A percentile compares a stretch with the other conserved stretches of the same genome.
Evolutionary conservation across 2,329 filamentous ascomycete genomes (phyloP).

Genomic region (Ophiostoma australiae): DNA sequence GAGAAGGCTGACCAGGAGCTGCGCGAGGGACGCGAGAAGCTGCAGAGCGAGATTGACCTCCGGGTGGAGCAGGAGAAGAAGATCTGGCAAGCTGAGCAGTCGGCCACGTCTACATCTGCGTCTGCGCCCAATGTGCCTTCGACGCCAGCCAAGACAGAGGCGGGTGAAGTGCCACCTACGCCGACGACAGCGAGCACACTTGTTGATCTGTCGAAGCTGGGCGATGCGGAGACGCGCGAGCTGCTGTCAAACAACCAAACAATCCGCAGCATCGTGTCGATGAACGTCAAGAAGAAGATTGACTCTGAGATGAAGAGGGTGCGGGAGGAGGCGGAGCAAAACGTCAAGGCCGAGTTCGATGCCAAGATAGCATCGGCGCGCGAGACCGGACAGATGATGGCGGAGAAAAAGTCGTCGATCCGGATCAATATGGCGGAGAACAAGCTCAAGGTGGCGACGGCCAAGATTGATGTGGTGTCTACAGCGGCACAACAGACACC

Average conservation of each 20-base stretch:
- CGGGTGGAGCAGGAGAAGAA: slow-evolving; percentile 59
- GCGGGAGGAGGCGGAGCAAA: slow-evolving; percentile 49
- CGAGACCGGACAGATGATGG: slow-evolving; percentile 64
- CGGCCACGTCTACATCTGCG: slow-evolving; percentile 17
- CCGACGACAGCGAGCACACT: slow-evolving; percentile 27
- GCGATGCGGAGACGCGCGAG: slow-evolving; percentile 53
- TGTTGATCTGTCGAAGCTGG: slow-evolving; percentile 45
- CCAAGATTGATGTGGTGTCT: slow-evolving; percentile 73
- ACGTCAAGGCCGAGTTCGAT: slow-evolving; percentile 46
- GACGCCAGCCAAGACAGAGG: slow-evolving; percentile 21
- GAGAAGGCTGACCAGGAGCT: slow-evolving; percentile 48
- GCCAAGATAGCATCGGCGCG: slow-evolving; percentile 50
- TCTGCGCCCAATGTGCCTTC: background rate
- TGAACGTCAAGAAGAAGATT: slow-evolving; percentile 66
- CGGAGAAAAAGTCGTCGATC: slow-evolving; percentile 67
- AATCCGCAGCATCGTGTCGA: slow-evolving; percentile 53
- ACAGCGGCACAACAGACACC: slow-evolving; percentile 82
- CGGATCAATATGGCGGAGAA: slow-evolving; percentile 77
- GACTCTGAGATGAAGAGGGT: slow-evolving; percentile 59
- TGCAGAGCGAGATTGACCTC: slow-evolving; percentile 43
- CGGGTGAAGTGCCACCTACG: slow-evolving; percentile 35
- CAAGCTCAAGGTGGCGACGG: slow-evolving; percentile 56
- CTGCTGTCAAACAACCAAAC: slow-evolving; percentile 54
- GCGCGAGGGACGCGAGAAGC: slow-evolving; percentile 49
- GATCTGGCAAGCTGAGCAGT: slow-evolving; percentile 55